Conservation (phyloP, 768 basidiomycete genomes). For the Panaeolus cyanescens region DNA sequence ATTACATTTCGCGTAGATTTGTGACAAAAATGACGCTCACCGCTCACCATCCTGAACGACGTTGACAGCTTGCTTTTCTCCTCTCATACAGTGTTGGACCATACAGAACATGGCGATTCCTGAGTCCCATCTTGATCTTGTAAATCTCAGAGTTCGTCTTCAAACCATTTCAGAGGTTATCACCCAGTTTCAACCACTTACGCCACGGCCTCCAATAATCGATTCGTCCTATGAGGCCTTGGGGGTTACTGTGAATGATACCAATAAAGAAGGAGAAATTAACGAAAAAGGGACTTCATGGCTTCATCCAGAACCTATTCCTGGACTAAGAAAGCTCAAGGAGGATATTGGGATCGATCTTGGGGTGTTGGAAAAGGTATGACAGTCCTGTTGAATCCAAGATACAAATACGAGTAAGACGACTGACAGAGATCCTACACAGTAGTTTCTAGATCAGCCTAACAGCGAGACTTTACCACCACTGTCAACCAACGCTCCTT, state of each 20-base stretch:
- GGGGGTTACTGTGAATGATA: slow-evolving; percentile 12
- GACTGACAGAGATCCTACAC: slow-evolving; percentile 13
- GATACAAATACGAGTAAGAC: too few relatives aligned
- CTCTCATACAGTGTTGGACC: too few relatives aligned
- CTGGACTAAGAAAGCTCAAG: slow-evolving; percentile 47
- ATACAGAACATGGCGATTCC: too few relatives aligned
- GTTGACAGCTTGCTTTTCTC: too few relatives aligned
- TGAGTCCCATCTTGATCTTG: slow-evolving; percentile 36
- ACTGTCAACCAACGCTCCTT: slow-evolving; percentile 77
- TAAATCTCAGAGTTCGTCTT: slow-evolving; percentile 26
- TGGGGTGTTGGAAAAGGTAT: slow-evolving; percentile 47
- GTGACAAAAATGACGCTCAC: too few relatives aligned
- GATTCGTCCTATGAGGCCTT: slow-evolving; percentile 35
- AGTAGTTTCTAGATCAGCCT: slow-evolving; percentile 68
- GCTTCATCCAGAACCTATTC: slow-evolving; percentile 30
- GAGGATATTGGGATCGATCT: slow-evolving; percentile 48
- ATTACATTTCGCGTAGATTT: too few relatives aligned
- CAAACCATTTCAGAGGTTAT: slow-evolving; percentile 37
- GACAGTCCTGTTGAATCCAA: not conserved
- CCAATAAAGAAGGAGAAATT: slow-evolving; percentile 26
- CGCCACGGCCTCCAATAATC: slow-evolving; percentile 41
- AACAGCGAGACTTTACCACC: slow-evolving; percentile 45
- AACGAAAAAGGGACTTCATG: slow-evolving; percentile 44
- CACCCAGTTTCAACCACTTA: slow-evolving; percentile 38
- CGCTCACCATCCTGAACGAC: too few relatives aligned